Percentiles rank a stretch among this genome's conserved stretches.
Conservation (phyloP, 441 rosid genomes). For the Adansonia grandidieri region DNA sequence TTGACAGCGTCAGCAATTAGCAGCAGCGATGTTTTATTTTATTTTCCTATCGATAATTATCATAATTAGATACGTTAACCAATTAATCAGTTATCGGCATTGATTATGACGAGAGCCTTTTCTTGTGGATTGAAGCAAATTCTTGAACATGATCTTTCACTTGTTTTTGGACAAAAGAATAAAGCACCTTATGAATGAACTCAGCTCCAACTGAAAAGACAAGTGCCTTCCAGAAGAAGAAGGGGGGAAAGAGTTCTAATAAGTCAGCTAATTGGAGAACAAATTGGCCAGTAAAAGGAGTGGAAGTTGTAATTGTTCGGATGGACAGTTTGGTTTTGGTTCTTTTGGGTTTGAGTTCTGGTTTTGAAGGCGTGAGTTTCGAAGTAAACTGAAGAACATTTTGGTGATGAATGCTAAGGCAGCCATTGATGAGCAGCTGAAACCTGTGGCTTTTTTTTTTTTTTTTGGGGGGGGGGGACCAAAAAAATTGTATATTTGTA, state of each 20-base stretch:
- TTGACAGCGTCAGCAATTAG: not conserved
- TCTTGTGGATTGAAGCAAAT: slow-evolving; percentile 49
- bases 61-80: no score
- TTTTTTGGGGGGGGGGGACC: not conserved
- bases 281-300: slow-evolving; percentile 80
- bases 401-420: slow-evolving; percentile 47
- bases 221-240: slow-evolving; percentile 67
- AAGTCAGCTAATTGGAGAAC: slow-evolving; percentile 82
- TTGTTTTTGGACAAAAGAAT: slow-evolving; percentile 47
- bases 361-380: slow-evolving; percentile 29
- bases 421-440: slow-evolving; percentile 42
- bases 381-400: slow-evolving; percentile 29
- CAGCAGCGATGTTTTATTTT: not conserved
- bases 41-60: no score
- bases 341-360: slow-evolving; percentile 38
- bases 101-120: not conserved
- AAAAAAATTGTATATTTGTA: not conserved
- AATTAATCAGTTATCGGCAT: no score
- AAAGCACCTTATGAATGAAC: slow-evolving; percentile 61
- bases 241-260: slow-evolving; percentile 73
- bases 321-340: slow-evolving; percentile 40
- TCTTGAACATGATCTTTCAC: slow-evolving; percentile 58
- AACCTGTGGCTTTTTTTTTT: not conserved
- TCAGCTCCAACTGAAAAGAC: slow-evolving; percentile 80
- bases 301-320: slow-evolving; percentile 28